These are phyloP conservation scores for Chaetomidium leptoderma DNA, from an alignment of 495 filamentous ascomycete species.

Conservation along the genomic window DNA sequence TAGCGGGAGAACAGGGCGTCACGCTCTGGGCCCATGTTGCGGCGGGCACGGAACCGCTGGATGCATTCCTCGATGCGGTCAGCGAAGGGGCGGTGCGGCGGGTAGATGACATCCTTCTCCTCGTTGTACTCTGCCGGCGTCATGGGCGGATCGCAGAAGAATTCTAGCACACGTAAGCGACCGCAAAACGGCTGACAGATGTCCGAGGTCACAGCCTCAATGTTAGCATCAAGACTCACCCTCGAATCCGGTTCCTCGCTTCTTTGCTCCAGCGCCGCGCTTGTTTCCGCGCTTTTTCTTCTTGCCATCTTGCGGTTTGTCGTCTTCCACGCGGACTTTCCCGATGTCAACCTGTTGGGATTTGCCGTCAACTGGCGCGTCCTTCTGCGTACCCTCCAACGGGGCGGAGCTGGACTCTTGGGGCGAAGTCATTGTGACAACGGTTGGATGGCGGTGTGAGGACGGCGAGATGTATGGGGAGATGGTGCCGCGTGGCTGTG, in stretches of 20 bases:
- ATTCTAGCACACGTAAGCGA: constrained; percentile 46
- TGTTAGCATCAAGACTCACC: constrained; percentile 26
- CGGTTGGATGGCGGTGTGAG: not conserved
- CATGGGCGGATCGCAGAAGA: constrained; percentile 70
- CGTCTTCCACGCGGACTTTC: not conserved
- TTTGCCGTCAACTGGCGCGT: not conserved
- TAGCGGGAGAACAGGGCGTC: constrained; percentile 71
- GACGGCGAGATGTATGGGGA: too few relatives aligned
- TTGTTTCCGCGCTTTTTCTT: constrained; percentile 34
- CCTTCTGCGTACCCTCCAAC: constrained; percentile 3
- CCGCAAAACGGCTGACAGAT: not conserved
- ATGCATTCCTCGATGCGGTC: constrained; percentile 79
- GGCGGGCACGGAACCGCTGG: constrained; percentile 69
- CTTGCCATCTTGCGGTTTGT: constrained; percentile 6
- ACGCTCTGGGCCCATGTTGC: constrained; percentile 62
- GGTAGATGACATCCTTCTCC: constrained; percentile 42
- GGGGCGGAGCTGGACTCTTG: not conserved
- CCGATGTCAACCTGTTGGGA: not conserved
- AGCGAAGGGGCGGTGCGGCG: constrained; percentile 26
- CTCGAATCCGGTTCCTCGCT: constrained; percentile 43
- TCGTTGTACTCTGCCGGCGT: constrained; percentile 60
- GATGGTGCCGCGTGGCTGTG: not conserved
- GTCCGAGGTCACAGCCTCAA: constrained; percentile 3
- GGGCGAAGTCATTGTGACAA: constrained; percentile 12
- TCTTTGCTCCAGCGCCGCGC: constrained; percentile 21